Conservation (phyloP, 2,329 filamentous ascomycete species). For the Fusarium sp. region DNA sequence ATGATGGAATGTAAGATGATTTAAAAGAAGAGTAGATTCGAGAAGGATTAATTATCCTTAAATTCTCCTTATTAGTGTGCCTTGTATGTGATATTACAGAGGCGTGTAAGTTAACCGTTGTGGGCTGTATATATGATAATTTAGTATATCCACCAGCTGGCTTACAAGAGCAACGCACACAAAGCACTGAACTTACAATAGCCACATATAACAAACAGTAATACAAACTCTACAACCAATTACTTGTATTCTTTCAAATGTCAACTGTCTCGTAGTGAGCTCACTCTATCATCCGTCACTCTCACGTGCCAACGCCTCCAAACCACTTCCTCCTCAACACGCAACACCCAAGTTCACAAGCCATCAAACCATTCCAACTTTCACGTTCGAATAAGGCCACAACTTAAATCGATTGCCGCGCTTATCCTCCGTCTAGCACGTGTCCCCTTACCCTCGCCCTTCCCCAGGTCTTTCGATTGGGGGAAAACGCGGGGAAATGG, state of each 20-base stretch:
- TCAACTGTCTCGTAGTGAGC: neutral
- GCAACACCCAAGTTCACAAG: conserved; percentile 10
- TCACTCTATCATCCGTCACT: conserved; percentile 2
- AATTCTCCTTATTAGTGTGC: no score
- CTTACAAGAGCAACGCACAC: neutral
- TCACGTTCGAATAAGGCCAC: conserved; percentile 26
- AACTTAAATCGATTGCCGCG: conserved; percentile 23
- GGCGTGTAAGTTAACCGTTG: no score
- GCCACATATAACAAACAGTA: neutral
- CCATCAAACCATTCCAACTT: neutral
- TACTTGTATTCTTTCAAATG: neutral
- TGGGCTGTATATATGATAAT: no score
- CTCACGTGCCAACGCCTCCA: conserved; percentile 13
- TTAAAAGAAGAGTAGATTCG: neutral
- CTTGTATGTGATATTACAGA: no score
- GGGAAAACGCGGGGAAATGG: conserved; percentile 48
- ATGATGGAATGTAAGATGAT: conserved; percentile 5
- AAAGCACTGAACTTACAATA: neutral
- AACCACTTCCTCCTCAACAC: conserved; percentile 13
- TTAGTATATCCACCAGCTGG: neutral
- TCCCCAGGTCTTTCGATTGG: conserved; percentile 3
- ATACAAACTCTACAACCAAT: neutral
- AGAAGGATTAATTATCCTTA: neutral
- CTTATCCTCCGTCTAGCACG: conserved; percentile 13
- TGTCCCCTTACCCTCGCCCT: conserved; percentile 4